Conservation (phyloP, 495 filamentous ascomycete genomes). For the Massariosphaeria phaeospora region DNA sequence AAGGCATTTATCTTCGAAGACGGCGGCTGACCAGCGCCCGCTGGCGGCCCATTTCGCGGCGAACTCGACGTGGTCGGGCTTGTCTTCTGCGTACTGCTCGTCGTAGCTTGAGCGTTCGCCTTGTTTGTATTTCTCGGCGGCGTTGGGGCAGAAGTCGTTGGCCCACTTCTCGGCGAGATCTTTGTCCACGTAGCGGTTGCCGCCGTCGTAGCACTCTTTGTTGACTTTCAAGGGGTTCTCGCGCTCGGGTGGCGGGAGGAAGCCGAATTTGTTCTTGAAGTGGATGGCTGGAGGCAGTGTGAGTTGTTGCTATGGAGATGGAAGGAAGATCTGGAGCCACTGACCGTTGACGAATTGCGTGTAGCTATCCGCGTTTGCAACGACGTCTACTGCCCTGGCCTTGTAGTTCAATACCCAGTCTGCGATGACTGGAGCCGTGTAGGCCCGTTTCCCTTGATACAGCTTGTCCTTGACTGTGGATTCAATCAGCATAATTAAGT, state of each 20-base stretch:
- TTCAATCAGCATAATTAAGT: not conserved
- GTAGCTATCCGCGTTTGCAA: conserved; percentile 3
- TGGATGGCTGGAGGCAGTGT: not conserved
- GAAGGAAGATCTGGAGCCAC: not conserved
- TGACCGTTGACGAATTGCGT: conserved; percentile 4
- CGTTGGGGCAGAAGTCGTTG: conserved; percentile 7
- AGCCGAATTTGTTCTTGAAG: conserved; percentile 5
- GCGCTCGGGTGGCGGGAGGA: conserved; percentile 1
- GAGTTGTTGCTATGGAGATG: not conserved
- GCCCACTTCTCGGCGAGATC: not conserved
- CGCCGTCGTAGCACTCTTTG: not conserved
- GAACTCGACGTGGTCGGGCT: not conserved
- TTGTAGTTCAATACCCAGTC: not conserved
- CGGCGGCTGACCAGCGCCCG: not conserved
- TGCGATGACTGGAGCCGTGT: not conserved
- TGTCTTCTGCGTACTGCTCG: not conserved
- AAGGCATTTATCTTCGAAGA: not conserved
- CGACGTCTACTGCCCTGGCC: not conserved
- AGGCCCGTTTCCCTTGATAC: not conserved
- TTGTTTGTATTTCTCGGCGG: not conserved
- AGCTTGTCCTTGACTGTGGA: not conserved
- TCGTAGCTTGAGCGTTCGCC: not conserved
- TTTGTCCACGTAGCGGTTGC: not conserved
- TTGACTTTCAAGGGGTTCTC: not conserved
- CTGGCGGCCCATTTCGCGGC: not conserved